phyloP scores from a whole-genome alignment of 768 basidiomycete genomes.

The Pleurotus sapidus region DNA sequence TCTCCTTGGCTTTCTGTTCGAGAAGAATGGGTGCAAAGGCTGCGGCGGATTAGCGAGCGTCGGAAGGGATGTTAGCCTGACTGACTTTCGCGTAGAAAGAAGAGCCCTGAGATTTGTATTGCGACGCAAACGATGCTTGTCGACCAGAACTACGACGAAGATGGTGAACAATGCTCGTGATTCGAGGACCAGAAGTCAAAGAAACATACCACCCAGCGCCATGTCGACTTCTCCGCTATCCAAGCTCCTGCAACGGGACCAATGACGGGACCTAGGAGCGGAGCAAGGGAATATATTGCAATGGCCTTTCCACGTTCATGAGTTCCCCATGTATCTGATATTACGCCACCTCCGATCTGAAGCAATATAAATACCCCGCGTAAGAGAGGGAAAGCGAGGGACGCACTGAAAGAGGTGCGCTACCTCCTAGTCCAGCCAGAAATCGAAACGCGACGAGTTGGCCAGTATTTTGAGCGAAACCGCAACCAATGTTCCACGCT shows the following conservation, averaged over 20 bases:
- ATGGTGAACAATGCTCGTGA: background rate
- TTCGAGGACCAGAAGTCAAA: background rate
- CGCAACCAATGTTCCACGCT: constrained; percentile 66
- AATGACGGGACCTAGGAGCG: constrained; percentile 60
- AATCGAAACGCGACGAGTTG: constrained; percentile 69
- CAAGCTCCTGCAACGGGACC: constrained; percentile 64
- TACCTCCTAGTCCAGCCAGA: constrained; percentile 68
- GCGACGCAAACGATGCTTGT: constrained; percentile 54
- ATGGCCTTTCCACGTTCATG: constrained; percentile 66
- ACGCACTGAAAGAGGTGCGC: constrained; percentile 61
- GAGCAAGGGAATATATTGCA: constrained; percentile 62
- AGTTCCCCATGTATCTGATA: constrained; percentile 56
- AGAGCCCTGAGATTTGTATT: constrained; percentile 53
- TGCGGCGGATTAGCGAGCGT: constrained; percentile 23
- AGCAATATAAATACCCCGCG: constrained; percentile 19
- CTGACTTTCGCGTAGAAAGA: constrained; percentile 64
- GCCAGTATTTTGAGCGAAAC: constrained; percentile 54
- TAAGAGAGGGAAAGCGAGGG: constrained; percentile 35
- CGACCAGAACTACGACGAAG: constrained; percentile 53
- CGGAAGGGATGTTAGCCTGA: background rate
- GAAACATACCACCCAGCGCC: constrained; percentile 65
- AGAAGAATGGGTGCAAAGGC: constrained; percentile 43
- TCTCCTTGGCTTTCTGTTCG: constrained; percentile 47
- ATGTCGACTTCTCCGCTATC: constrained; percentile 60
- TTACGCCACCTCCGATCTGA: constrained; percentile 60